Evolutionary conservation across 768 basidiomycete genomes (phyloP).

Genomic region (Leucocoprinus birnbaumii): DNA sequence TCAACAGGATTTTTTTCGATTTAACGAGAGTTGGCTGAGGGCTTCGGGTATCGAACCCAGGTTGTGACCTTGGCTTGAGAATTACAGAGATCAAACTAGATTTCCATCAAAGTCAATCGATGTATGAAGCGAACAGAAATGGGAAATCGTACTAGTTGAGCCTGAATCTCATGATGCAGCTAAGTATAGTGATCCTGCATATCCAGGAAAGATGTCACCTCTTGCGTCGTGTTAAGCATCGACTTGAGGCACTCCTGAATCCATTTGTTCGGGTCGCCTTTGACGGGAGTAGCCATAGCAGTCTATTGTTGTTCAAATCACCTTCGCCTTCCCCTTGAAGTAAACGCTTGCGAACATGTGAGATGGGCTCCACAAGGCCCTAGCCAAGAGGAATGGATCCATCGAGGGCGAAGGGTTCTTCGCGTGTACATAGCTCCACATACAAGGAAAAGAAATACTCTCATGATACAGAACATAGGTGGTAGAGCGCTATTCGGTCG

Average conservation of each 20-base stretch:
- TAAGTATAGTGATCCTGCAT: not conserved
- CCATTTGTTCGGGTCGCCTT: not conserved
- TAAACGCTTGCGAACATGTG: constrained; percentile 3
- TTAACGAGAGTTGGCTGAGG: not conserved
- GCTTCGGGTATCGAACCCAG: too few relatives aligned
- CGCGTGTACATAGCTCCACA: constrained; percentile 46
- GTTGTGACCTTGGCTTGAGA: not conserved
- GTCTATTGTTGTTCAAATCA: not conserved
- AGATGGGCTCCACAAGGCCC: constrained; percentile 38
- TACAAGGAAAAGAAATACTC: constrained; percentile 51
- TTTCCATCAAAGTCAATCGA: not conserved
- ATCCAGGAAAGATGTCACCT: not conserved
- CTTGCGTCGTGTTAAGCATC: not conserved
- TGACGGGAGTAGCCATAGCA: not conserved
- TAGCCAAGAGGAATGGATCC: constrained; percentile 57
- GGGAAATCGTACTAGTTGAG: not conserved
- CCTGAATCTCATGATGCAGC: not conserved
- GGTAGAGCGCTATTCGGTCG: constrained; percentile 55
- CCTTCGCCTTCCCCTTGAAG: not conserved
- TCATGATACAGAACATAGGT: constrained; percentile 43
- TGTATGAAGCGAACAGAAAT: not conserved
- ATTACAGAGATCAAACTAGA: not conserved
- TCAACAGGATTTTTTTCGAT: not conserved
- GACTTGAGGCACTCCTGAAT: not conserved
- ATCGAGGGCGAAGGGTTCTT: constrained; percentile 43